A percentile compares a stretch with the other conserved stretches of the same genome.
Conservation (phyloP, 2,329 filamentous ascomycete genomes). For the Sarocladiaceae sp. region DNA sequence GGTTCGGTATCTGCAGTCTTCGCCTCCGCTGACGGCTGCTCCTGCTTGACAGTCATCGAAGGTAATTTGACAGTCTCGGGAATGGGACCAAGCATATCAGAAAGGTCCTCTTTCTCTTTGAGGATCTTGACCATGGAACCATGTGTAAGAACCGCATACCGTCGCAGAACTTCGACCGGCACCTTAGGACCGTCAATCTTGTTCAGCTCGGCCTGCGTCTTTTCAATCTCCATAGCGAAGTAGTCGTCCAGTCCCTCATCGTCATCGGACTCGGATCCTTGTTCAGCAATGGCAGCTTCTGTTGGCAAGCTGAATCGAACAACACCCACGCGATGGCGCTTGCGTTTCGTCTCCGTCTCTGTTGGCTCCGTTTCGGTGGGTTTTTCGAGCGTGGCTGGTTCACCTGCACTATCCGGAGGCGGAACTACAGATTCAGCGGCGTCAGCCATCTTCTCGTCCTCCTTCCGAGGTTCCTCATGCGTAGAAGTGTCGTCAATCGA, state of each 20-base stretch:
- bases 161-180: conserved; percentile 37
- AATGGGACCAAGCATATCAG: conserved; percentile 37
- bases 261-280: conserved; percentile 46
- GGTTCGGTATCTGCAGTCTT: neutral
- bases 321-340: conserved; percentile 24
- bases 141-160: conserved; percentile 44
- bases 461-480: neutral
- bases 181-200: conserved; percentile 37
- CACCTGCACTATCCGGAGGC: conserved; percentile 13
- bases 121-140: conserved; percentile 45
- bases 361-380: conserved; percentile 5
- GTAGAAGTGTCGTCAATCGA: neutral
- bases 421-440: neutral
- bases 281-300: conserved; percentile 25
- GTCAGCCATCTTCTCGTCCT: conserved; percentile 6
- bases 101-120: conserved; percentile 38
- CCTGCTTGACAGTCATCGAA: conserved; percentile 9
- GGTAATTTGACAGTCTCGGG: conserved; percentile 26
- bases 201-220: conserved; percentile 45
- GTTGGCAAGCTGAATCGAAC: conserved; percentile 36
- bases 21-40: neutral
- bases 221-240: conserved; percentile 48
- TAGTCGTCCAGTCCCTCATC: conserved; percentile 57
- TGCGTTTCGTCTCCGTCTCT: conserved; percentile 21
- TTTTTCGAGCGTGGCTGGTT: conserved; percentile 11